A percentile compares a stretch with the other conserved stretches of the same genome.
These are phyloP conservation scores for Brettanomyces naardenensis DNA, from an alignment of 805 yeast genomes.

Conservation along the genomic window DNA sequence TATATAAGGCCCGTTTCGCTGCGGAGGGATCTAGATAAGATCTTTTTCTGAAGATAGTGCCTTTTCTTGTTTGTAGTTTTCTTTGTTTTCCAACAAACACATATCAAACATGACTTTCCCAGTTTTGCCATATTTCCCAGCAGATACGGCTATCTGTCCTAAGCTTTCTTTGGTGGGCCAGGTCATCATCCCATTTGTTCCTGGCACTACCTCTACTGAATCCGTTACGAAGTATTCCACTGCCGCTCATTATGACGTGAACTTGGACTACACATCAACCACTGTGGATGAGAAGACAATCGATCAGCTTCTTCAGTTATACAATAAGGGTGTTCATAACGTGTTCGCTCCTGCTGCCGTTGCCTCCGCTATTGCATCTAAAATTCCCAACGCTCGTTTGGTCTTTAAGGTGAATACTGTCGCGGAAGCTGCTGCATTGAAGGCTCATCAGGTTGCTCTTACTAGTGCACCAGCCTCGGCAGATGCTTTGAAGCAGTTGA, in stretches of 20 bases:
- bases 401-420: constrained; percentile 18
- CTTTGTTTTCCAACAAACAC: too few species aligned
- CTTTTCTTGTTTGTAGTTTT: too few species aligned
- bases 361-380: constrained; percentile 15
- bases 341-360: constrained; percentile 16
- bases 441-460: constrained; percentile 7
- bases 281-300: constrained; percentile 12
- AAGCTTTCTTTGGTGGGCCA: constrained; percentile 23
- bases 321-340: constrained; percentile 24
- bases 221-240: constrained; percentile 11
- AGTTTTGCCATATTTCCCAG: constrained; percentile 21
- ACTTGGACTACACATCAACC: constrained; percentile 17
- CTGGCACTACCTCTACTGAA: constrained; percentile 9
- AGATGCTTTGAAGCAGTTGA: constrained; percentile 1
- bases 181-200: constrained; percentile 15
- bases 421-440: constrained; percentile 14
- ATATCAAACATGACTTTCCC: constrained; percentile 27
- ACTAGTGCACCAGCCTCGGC: neutral
- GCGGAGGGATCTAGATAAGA: too few species aligned
- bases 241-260: constrained; percentile 6
- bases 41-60: too few species aligned
- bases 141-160: constrained; percentile 8
- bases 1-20: too few species aligned
- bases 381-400: constrained; percentile 28
- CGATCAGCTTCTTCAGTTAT: constrained; percentile 16